Evolutionary conservation across 495 filamentous ascomycete species (phyloP).

Genomic region (Lasiosphaeris hirsuta): DNA sequence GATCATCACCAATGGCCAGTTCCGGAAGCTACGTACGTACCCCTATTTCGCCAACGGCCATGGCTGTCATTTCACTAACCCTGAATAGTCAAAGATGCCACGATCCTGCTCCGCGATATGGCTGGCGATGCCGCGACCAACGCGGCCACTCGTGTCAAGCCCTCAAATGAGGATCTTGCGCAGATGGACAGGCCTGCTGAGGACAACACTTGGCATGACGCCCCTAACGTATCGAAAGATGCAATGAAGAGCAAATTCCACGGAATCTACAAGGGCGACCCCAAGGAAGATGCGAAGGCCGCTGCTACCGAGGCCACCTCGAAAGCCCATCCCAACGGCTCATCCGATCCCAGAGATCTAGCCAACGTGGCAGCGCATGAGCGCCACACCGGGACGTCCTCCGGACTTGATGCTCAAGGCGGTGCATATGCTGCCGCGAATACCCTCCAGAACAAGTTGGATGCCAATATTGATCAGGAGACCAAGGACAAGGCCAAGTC

Average conservation of each 20-base stretch:
- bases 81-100: slow-evolving; percentile 86
- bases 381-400: slow-evolving; percentile 28
- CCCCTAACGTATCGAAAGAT: slow-evolving; percentile 71
- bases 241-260: slow-evolving; percentile 65
- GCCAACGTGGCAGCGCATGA: slow-evolving; percentile 25
- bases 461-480: slow-evolving; percentile 58
- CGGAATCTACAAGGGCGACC: slow-evolving; percentile 48
- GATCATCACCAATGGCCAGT: slow-evolving; percentile 93
- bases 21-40: slow-evolving; percentile 82
- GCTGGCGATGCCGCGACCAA: slow-evolving; percentile 85
- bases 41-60: not conserved
- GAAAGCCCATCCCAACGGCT: slow-evolving; percentile 26
- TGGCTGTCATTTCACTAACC: slow-evolving; percentile 26
- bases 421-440: slow-evolving; percentile 49
- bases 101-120: slow-evolving; percentile 78
- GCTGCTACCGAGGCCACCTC: slow-evolving; percentile 28
- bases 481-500: slow-evolving; percentile 52
- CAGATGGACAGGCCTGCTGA: slow-evolving; percentile 81
- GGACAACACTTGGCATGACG: slow-evolving; percentile 92
- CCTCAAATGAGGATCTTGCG: slow-evolving; percentile 68
- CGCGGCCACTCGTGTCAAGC: slow-evolving; percentile 73
- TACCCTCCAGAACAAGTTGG: slow-evolving; percentile 47
- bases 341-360: slow-evolving; percentile 21
- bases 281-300: slow-evolving; percentile 53
- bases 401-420: slow-evolving; percentile 53